Evolutionary conservation across 768 basidiomycete genomes (phyloP), one percentile per base, ranked within the genome.

Genomic region (Heimioporus sp.): DNA sequence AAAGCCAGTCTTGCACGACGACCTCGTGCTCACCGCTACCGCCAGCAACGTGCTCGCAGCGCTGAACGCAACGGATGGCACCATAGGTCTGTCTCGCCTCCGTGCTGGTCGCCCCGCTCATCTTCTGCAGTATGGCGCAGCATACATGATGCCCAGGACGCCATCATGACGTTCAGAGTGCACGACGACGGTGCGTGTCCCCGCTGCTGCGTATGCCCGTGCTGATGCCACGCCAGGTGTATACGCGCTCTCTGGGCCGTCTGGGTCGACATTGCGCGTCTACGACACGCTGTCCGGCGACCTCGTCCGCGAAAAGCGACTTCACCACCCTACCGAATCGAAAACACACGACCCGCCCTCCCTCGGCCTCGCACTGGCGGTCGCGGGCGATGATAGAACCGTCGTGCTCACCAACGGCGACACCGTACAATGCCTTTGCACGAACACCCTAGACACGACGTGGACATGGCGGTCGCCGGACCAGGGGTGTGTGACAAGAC

Each of bases 401-500:
- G 13, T 85, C 17, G 80, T 81, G 53, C 75, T 80, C 19, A 81
- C 80, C 0, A 82, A 87, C 56, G 87, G 83, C 5, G 73, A 81
- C 60, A 75, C 74, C 0, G 73, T 93, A 9, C 76, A 72, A 10
- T 73, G 73, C 28, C 55, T 94, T 13, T 67, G 80, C 51, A 62
- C 73, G 1, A 62, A 53, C 3, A 78, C 76, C 1, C 90, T 90
- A 2, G 72, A 79, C 10, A 68, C 72, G 1, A 64, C 71, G 21
- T 96, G 92, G 93, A 73, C 69, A 2, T 93, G 90, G 87, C 76
- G 74, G n/a, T 77, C 84, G 20, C 73, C 75, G 13, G 87, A 89
- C 62, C 78, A 84, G 44, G 78, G 76, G 90, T 91, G 61, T 57
- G 82, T 72, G 20, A 6, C 13, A 40, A 20, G 10, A 1, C 2